phyloP scores from a whole-genome alignment of 805 yeast species.

The Yamadazyma scolyti region DNA sequence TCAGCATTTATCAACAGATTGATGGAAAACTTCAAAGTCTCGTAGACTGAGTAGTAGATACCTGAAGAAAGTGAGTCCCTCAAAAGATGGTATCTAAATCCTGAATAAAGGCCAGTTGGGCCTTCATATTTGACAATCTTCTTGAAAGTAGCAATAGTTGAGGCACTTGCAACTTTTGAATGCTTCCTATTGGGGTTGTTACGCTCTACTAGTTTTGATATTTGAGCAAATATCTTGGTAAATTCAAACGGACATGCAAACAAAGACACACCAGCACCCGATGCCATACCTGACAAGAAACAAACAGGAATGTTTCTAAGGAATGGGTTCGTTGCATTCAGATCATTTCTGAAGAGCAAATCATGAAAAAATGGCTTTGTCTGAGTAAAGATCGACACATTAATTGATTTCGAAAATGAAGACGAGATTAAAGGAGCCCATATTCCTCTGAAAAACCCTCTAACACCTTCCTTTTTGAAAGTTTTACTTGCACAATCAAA shows the following conservation, averaged over 20 bases:
- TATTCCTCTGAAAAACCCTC: slow-evolving; percentile 74
- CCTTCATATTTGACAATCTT: slow-evolving; percentile 63
- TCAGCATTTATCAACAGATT: slow-evolving; percentile 23
- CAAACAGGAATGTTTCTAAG: slow-evolving; percentile 38
- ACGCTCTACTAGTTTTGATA: slow-evolving; percentile 45
- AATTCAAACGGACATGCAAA: slow-evolving; percentile 85
- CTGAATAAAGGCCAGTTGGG: slow-evolving; percentile 62
- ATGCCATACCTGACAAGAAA: slow-evolving; percentile 56
- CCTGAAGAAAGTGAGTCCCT: slow-evolving; percentile 74
- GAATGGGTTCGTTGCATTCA: slow-evolving; percentile 35
- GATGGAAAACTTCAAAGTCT: slow-evolving; percentile 59
- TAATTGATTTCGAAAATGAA: slow-evolving; percentile 59
- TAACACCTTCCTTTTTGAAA: slow-evolving; percentile 55
- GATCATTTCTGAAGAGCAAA: slow-evolving; percentile 9
- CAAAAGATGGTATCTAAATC: slow-evolving; percentile 60
- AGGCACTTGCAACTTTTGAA: slow-evolving; percentile 14
- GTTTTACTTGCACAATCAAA: slow-evolving; percentile 58
- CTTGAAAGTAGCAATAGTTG: slow-evolving; percentile 40
- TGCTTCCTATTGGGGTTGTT: slow-evolving; percentile 2
- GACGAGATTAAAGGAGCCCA: slow-evolving; percentile 70
- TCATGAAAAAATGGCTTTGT: slow-evolving; percentile 41
- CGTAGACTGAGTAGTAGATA: slow-evolving; percentile 71
- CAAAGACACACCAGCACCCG: slow-evolving; percentile 62
- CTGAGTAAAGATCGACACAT: slow-evolving; percentile 60
- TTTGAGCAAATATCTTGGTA: slow-evolving; percentile 77